Conservation (phyloP, 345 rosid species). For the Punica granatum region DNA sequence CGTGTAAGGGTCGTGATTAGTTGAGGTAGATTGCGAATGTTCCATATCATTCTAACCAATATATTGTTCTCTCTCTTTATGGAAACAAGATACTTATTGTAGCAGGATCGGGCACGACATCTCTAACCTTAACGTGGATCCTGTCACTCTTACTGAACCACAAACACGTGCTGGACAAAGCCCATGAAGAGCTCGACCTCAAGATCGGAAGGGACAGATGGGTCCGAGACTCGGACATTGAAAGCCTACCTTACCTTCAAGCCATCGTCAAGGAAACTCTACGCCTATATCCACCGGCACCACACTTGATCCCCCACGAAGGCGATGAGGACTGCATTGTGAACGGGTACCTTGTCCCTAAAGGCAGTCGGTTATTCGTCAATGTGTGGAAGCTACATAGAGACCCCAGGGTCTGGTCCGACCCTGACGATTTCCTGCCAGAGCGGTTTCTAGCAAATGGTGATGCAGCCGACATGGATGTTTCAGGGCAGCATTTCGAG, state of each 20-base stretch:
- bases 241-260: conserved; percentile 38
- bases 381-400: conserved; percentile 48
- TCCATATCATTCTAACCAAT: no score
- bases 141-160: conserved; percentile 54
- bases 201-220: conserved; percentile 36
- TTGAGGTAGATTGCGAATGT: no score
- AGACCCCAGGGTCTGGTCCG: conserved; percentile 26
- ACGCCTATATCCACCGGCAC: conserved; percentile 48
- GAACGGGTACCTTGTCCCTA: conserved; percentile 29
- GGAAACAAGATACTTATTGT: conserved; percentile 35
- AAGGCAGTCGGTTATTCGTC: conserved; percentile 41
- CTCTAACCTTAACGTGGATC: conserved; percentile 48
- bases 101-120: conserved; percentile 42
- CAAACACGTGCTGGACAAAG: conserved; percentile 26
- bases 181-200: conserved; percentile 40
- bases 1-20: no score
- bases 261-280: conserved; percentile 61
- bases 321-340: conserved; percentile 42
- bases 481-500: conserved; percentile 39
- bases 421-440: conserved; percentile 15
- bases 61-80: neutral
- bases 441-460: conserved; percentile 9
- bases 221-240: conserved; percentile 46
- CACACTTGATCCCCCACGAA: conserved; percentile 45
- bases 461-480: conserved; percentile 23